phyloP scores from a whole-genome alignment of 768 basidiomycete species.

The Lentinula boryana region DNA sequence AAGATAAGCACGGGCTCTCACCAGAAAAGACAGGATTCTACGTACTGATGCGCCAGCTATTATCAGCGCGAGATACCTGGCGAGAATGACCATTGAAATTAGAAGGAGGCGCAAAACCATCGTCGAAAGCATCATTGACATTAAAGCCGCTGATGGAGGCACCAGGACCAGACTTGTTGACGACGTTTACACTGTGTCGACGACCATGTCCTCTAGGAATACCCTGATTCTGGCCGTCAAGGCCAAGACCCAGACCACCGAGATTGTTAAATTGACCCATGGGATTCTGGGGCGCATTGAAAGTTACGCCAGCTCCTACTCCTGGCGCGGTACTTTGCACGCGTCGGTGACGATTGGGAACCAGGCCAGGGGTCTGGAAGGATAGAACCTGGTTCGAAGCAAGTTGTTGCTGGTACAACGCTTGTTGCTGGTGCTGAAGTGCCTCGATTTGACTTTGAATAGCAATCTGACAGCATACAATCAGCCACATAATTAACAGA shows the following conservation, averaged over 20 bases:
- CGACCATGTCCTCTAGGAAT: slow-evolving; percentile 83
- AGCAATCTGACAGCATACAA: slow-evolving; percentile 53
- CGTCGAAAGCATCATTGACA: slow-evolving; percentile 73
- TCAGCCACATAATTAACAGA: slow-evolving; percentile 2
- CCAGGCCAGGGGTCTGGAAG: slow-evolving; percentile 71
- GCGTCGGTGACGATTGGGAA: slow-evolving; percentile 70
- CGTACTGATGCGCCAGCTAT: slow-evolving; percentile 88
- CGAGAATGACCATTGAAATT: slow-evolving; percentile 66
- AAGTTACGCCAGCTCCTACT: slow-evolving; percentile 33
- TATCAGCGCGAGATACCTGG: slow-evolving; percentile 70
- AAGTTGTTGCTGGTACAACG: slow-evolving; percentile 84
- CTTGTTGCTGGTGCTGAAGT: slow-evolving; percentile 86
- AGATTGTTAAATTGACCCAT: slow-evolving; percentile 67
- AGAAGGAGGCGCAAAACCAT: slow-evolving; percentile 64
- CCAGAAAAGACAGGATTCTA: slow-evolving; percentile 13
- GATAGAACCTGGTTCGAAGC: slow-evolving; percentile 83
- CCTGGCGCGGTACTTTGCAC: slow-evolving; percentile 81
- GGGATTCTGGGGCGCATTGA: slow-evolving; percentile 42
- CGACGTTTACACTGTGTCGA: slow-evolving; percentile 87
- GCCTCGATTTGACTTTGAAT: slow-evolving; percentile 88
- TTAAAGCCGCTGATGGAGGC: slow-evolving; percentile 46
- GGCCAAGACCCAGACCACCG: slow-evolving; percentile 43
- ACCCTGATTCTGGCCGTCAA: slow-evolving; percentile 60
- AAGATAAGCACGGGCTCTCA: neutral
- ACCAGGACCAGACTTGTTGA: slow-evolving; percentile 53